A percentile compares a stretch with the other conserved stretches of the same genome.
Evolutionary conservation across 2,329 filamentous ascomycete species (phyloP).

Genomic region (Apiospora saccharicola): DNA sequence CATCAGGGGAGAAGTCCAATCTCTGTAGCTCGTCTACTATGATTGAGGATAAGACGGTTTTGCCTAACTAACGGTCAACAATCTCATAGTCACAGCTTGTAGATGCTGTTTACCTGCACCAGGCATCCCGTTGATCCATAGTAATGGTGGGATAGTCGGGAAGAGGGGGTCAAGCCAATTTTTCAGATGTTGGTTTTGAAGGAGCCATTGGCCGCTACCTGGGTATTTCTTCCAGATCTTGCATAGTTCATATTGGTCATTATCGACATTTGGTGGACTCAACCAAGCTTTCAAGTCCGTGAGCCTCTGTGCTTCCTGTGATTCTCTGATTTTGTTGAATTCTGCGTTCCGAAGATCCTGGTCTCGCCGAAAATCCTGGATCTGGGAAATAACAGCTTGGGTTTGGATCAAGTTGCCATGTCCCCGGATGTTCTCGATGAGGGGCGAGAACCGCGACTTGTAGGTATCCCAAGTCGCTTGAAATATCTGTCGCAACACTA

Average conservation of each 20-base stretch:
- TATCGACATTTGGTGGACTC: not conserved
- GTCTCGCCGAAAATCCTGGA: not conserved
- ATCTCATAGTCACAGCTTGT: not conserved
- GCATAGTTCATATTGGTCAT: conserved; percentile 1
- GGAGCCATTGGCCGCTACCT: not conserved
- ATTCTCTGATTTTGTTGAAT: not conserved
- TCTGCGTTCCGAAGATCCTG: not conserved
- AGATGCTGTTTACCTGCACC: not conserved
- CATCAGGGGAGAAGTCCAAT: not conserved
- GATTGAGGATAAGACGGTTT: not conserved
- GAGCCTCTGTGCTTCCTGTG: not conserved
- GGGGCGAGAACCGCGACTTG: not conserved
- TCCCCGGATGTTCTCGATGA: not conserved
- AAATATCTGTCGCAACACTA: not conserved
- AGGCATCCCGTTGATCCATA: not conserved
- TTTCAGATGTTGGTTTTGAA: not conserved
- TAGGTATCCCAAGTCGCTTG: not conserved
- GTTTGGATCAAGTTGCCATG: not conserved
- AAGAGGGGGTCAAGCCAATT: not conserved
- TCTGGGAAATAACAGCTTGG: not conserved
- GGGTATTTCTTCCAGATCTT: not conserved
- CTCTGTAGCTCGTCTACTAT: not conserved
- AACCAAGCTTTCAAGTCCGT: not conserved
- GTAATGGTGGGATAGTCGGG: not conserved
- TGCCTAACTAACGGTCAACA: not conserved